phyloP scores from a whole-genome alignment of 2,329 filamentous ascomycete species.

The Raffaelea deltoideospora region DNA sequence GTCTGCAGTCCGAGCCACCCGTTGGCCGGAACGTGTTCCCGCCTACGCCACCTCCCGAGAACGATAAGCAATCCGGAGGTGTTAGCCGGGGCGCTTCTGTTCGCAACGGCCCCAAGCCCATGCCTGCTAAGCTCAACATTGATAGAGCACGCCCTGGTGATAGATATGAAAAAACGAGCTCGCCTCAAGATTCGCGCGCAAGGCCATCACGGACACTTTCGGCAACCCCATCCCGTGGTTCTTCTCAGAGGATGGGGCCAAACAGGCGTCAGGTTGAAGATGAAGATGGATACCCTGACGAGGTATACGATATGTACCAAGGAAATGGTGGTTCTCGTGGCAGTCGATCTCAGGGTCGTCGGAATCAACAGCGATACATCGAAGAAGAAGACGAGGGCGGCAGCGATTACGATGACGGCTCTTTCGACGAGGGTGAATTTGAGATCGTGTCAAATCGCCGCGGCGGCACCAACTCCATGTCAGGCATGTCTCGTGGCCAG shows the following conservation, averaged over 20 bases:
- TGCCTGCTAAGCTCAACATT: conserved; percentile 48
- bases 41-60: conserved; percentile 94
- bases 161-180: conserved; percentile 37
- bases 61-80: conserved; percentile 31
- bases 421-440: conserved; percentile 62
- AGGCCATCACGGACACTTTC: conserved; percentile 26
- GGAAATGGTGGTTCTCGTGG: conserved; percentile 22
- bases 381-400: conserved; percentile 67
- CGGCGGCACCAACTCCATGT: conserved; percentile 27
- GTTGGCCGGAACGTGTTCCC: conserved; percentile 72
- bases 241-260: conserved; percentile 23
- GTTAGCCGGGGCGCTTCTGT: conserved; percentile 44
- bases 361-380: conserved; percentile 44
- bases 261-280: conserved; percentile 31
- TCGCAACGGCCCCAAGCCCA: conserved; percentile 43
- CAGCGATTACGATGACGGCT: conserved; percentile 56
- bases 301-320: conserved; percentile 52
- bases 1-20: conserved; percentile 76
- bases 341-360: conserved; percentile 23
- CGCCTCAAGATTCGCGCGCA: conserved; percentile 25
- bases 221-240: conserved; percentile 26
- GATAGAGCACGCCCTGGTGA: conserved; percentile 36
- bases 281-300: conserved; percentile 50
- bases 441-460: conserved; percentile 55
- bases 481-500: conserved; percentile 33